A percentile compares a stretch with the other conserved stretches of the same genome.
phyloP scores from a whole-genome alignment of 495 filamentous ascomycete species.

The Achaetomiella virescens region DNA sequence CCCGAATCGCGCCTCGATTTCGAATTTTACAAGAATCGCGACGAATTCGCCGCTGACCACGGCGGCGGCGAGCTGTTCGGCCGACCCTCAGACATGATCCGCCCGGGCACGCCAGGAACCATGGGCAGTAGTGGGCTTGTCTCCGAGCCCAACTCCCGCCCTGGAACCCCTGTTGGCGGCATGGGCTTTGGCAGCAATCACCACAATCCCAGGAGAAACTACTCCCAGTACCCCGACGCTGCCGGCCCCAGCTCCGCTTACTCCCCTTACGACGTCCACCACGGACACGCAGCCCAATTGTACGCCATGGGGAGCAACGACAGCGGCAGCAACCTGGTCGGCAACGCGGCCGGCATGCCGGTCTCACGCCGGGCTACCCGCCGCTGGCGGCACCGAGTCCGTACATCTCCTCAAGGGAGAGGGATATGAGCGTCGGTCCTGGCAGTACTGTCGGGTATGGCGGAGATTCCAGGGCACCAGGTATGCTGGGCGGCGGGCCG shows the following conservation, averaged over 20 bases:
- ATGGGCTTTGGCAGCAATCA: slow-evolving; percentile 26
- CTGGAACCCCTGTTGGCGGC: slow-evolving; percentile 37
- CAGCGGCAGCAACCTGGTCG: slow-evolving; percentile 39
- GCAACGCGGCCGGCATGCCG: slow-evolving; percentile 37
- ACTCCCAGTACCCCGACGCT: slow-evolving; percentile 16
- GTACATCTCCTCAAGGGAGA: not conserved
- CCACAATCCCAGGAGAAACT: not conserved
- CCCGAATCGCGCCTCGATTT: slow-evolving; percentile 89
- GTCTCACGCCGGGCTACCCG: slow-evolving; percentile 25
- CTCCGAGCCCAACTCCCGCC: slow-evolving; percentile 30
- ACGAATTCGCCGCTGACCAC: slow-evolving; percentile 82
- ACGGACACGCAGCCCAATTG: slow-evolving; percentile 31
- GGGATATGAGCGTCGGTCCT: not conserved
- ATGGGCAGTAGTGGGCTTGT: slow-evolving; percentile 28
- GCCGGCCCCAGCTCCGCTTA: slow-evolving; percentile 18
- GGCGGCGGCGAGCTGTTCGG: slow-evolving; percentile 74
- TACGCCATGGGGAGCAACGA: slow-evolving; percentile 37
- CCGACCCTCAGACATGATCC: slow-evolving; percentile 56
- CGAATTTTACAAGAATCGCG: slow-evolving; percentile 78
- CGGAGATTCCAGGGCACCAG: slow-evolving; percentile 13
- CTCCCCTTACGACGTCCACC: slow-evolving; percentile 12
- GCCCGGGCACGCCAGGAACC: slow-evolving; percentile 61
- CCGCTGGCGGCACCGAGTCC: slow-evolving; percentile 16
- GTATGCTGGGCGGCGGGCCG: slow-evolving; percentile 46
- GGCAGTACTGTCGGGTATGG: not conserved